Evolutionary conservation across 2,329 filamentous ascomycete species (phyloP), one percentile per base, ranked within the genome.

Genomic region (Fusarium citri): DNA sequence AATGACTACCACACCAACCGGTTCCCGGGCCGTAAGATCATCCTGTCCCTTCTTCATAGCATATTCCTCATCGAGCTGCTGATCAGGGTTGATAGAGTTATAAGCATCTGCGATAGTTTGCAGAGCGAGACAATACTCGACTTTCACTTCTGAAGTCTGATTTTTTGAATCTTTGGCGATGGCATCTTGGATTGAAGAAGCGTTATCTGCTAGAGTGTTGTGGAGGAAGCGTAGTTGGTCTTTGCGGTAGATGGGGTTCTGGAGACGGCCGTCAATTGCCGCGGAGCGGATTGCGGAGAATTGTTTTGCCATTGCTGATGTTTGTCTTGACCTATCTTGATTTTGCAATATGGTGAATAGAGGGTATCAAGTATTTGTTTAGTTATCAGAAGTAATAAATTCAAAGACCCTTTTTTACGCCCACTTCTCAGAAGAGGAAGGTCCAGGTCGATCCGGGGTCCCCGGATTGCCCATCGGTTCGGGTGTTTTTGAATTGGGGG

Each of bases 191-290:
- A 73, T 71, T 9, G 68, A 41, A 1, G 49, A 20, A 6, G 71
- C 63, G 15, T 66, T 61, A 9, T 71, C 59, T 0, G 63, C 59
- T 11, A 73, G 37, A 0, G 57, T 26, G n/a, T 20, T 55, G 30
- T 73, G 72, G 7, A 73, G 59, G 18, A 46, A 48, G 5, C 60
- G 50, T 2, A 73, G 41, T 23, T 72, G 71, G 12, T 60, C 62
- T 14, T 73, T 73, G n/a, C 65, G 64, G 41, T 71, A 74, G 51
- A 69, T 64, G 2, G 67, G 66, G 11, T 73, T 74, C 16, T 69
- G 64, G 3, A 56, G 41, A 5, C 72, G 63, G 53, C 72, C 72
- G 34, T 74, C 71, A 2, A 69, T 54, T 43, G 68, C 64, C 14
- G 72, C 50, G 15, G 72, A 71, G 22, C 68, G 68, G 25, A 71